Evolutionary conservation across 2,329 filamentous ascomycete species (phyloP), one percentile per base, ranked within the genome.

Genomic region (Aspergillus chevalieri): DNA sequence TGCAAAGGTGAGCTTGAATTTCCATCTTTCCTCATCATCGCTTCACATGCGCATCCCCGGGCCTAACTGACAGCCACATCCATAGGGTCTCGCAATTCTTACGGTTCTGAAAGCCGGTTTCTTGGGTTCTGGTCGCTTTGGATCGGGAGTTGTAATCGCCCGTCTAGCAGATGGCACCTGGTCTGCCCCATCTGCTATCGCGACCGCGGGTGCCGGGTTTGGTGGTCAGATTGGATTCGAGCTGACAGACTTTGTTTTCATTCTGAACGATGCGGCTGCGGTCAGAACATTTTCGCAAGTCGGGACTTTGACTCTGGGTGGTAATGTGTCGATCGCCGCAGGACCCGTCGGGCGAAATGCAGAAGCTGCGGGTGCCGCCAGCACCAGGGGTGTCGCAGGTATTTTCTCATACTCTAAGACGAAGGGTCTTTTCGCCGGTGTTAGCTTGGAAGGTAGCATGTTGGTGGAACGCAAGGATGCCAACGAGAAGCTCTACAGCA

Each of bases 331-430:
- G 3, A 86, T 98, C 60, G 93, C 93, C 15, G 93, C 93, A 6
- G 93, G 93, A 1, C 93, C 93, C 0, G 82, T 98, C 22, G 93
- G 93, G 48, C 82, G 93, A 62, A 97, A 96, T 70, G 93, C 92
- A 43, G 93, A 98, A 71, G 93, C 93, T 10, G 92, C 93, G 33
- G 93, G 93, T 55, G 92, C 91, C 12, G 93, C 93, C 6, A 95
- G 89, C 59, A 78, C 95, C 55, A 92, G 84, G 75, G 85, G 89
- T 55, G 86, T 97, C 7, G 87, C 91, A 0, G 93, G 89, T 47
- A 85, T 98, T 45, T 98, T 98, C 76, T 89, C 88, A 63, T 98
- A 98, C 78, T 93, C 87, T 68, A 97, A 96, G 74, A 98, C 93
- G 10, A 97, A 96, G 75, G 93, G 93, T 17, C 75, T 98, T 28